These are phyloP conservation scores for Cylindrotheca closterium DNA, from an alignment of 108 stramenopile species.

Conservation along the genomic window DNA sequence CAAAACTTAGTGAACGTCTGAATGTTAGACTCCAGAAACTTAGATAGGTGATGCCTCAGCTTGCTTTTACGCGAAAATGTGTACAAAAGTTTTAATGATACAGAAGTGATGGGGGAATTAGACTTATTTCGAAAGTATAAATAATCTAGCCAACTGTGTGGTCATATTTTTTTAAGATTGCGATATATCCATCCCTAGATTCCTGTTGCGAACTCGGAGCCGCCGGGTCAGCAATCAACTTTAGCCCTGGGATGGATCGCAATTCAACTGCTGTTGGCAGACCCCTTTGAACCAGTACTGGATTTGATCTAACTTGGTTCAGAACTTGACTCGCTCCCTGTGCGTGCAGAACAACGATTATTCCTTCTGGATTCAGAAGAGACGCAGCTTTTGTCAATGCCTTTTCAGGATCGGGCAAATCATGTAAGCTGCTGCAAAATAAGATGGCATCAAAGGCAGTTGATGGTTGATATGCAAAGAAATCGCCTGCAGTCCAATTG, in stretches of 20 bases:
- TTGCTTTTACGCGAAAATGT: not conserved
- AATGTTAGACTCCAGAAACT: constrained; percentile 70
- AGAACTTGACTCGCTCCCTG: constrained; percentile 70
- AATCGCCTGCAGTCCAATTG: constrained; percentile 53
- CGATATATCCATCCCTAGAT: constrained; percentile 24
- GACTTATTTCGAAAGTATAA: too few species aligned
- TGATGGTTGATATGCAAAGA: constrained; percentile 25
- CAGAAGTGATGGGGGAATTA: too few species aligned
- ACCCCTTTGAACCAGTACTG: constrained; percentile 62
- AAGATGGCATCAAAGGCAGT: constrained; percentile 50
- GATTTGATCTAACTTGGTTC: constrained; percentile 56
- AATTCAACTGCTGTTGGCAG: constrained; percentile 61
- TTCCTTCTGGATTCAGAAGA: constrained; percentile 39
- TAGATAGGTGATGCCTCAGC: not conserved
- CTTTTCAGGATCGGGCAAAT: constrained; percentile 54
- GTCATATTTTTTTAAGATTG: constrained; percentile 29
- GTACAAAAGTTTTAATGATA: not conserved
- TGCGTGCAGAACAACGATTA: constrained; percentile 60
- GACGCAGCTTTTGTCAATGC: constrained; percentile 45
- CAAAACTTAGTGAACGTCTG: constrained; percentile 63
- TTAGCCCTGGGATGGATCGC: constrained; percentile 9
- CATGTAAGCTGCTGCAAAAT: constrained; percentile 73
- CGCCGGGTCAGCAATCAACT: constrained; percentile 16
- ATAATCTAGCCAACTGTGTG: too few species aligned
- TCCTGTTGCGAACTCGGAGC: constrained; percentile 21